Percentiles rank a stretch among this genome's conserved stretches.
phyloP scores from a whole-genome alignment of 305 asterid species.

The Fraxinus sp. region DNA sequence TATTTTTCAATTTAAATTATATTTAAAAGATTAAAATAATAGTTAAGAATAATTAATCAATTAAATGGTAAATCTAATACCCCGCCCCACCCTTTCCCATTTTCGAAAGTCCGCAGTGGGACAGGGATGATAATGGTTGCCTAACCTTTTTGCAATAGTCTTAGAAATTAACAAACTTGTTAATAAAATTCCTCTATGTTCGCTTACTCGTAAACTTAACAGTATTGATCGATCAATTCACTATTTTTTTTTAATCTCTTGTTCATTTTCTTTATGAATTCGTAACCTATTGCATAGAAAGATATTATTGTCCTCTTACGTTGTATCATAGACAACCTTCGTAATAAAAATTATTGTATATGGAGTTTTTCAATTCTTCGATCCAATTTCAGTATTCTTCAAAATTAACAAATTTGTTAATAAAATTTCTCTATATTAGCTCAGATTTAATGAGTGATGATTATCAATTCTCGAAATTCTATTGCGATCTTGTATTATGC shows the following conservation, averaged over 20 bases:
- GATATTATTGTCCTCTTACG: neutral
- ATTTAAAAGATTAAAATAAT: neutral
- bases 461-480: neutral
- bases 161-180: neutral
- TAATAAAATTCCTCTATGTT: neutral
- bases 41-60: neutral
- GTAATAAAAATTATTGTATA: neutral
- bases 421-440: neutral
- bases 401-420: neutral
- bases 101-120: too few species aligned
- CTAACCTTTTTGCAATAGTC: neutral
- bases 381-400: too few species aligned
- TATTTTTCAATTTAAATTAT: neutral
- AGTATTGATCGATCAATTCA: neutral
- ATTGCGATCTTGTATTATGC: neutral
- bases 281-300: neutral
- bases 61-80: neutral
- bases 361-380: neutral
- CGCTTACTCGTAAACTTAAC: neutral
- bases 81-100: too few species aligned
- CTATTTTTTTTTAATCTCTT: neutral
- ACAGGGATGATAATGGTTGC: neutral
- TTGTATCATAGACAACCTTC: too few species aligned
- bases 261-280: too few species aligned
- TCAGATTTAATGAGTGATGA: too few species aligned